Conservation (phyloP, 352 stramenopile species). For the Pythium sukuiense region DNA sequence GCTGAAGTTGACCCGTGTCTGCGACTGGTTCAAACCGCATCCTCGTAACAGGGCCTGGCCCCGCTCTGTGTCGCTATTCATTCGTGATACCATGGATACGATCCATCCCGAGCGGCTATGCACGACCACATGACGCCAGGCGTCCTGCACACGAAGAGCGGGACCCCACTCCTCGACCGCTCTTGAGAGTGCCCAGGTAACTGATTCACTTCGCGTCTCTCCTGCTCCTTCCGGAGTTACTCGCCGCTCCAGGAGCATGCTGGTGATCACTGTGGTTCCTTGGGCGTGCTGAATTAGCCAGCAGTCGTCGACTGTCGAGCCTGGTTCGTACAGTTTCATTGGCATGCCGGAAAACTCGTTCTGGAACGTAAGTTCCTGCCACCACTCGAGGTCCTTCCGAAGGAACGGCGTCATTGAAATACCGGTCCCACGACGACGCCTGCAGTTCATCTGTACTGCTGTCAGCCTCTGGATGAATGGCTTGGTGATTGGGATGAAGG, state of each 20-base stretch:
- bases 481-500: slow-evolving; percentile 8
- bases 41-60: neutral
- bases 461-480: slow-evolving; percentile 13
- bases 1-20: neutral
- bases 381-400: slow-evolving; percentile 11
- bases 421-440: neutral
- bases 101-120: neutral
- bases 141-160: neutral
- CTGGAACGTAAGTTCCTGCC: slow-evolving; percentile 1
- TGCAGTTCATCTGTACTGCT: slow-evolving; percentile 3
- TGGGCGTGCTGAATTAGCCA: neutral
- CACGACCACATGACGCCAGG: neutral
- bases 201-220: neutral
- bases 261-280: neutral
- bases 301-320: neutral
- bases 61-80: neutral
- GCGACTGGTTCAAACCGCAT: neutral
- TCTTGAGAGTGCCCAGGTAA: neutral
- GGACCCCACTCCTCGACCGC: neutral
- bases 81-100: neutral
- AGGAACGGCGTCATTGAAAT: neutral
- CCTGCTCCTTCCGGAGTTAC: too few relatives aligned
- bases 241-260: neutral
- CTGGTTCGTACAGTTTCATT: slow-evolving; percentile 4
- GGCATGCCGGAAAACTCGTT: slow-evolving; percentile 1